Conservation (phyloP, 2,329 filamentous ascomycete species). For the Huntiella abstrusa region DNA sequence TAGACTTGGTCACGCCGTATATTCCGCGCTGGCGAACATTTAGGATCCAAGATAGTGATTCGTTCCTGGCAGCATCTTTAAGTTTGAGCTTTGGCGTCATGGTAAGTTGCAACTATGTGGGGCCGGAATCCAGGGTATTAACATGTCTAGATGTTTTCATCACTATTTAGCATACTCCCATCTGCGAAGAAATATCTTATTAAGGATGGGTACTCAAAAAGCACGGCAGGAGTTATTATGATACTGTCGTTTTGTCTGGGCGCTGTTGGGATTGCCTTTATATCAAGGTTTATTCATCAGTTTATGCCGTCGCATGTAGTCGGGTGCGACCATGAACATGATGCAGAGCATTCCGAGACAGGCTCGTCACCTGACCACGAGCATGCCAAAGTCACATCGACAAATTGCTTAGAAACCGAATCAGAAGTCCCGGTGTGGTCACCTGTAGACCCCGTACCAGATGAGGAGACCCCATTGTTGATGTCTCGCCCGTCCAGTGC, state of each 20-base stretch:
- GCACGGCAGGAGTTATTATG: slow-evolving; percentile 47
- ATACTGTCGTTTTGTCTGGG: slow-evolving; percentile 52
- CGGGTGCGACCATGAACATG: slow-evolving; percentile 57
- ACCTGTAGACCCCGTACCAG: not conserved
- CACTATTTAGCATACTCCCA: slow-evolving; percentile 83
- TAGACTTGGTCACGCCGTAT: slow-evolving; percentile 57
- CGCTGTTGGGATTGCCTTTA: slow-evolving; percentile 54
- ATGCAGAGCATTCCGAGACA: not conserved
- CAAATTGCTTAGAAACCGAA: not conserved
- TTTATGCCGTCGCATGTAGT: slow-evolving; percentile 60
- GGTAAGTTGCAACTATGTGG: slow-evolving; percentile 32
- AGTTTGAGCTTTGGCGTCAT: slow-evolving; percentile 93
- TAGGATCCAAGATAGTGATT: slow-evolving; percentile 72
- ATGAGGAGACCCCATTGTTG: not conserved
- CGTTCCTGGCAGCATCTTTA: slow-evolving; percentile 70
- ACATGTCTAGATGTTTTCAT: slow-evolving; percentile 59
- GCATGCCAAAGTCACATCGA: too few species aligned
- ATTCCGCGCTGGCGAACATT: slow-evolving; percentile 62
- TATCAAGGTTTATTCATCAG: slow-evolving; percentile 54
- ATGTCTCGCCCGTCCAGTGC: not conserved
- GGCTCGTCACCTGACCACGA: too few species aligned
- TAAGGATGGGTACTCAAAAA: slow-evolving; percentile 46
- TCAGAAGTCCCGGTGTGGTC: not conserved
- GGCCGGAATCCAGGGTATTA: not conserved
- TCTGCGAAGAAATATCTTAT: slow-evolving; percentile 63